A percentile compares a stretch with the other conserved stretches of the same genome.
These are phyloP conservation scores for Leccinum truebloodii DNA, from an alignment of 768 basidiomycete genomes.

Conservation along the genomic window DNA sequence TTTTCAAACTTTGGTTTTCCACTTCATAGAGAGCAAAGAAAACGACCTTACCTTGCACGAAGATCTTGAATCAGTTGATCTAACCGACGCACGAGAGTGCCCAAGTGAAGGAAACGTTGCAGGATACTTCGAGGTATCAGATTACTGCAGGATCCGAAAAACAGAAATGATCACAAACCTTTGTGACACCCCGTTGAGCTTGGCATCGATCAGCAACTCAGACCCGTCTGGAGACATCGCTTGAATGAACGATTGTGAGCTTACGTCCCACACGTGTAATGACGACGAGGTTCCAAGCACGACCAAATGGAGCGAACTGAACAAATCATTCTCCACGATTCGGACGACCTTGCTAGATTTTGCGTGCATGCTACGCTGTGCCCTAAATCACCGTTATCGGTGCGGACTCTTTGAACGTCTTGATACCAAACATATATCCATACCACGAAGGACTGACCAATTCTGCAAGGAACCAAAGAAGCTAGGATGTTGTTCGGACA, in stretches of 20 bases:
- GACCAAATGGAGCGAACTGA: constrained; percentile 53
- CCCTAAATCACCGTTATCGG: constrained; percentile 39
- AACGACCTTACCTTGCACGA: constrained; percentile 46
- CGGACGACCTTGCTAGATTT: constrained; percentile 41
- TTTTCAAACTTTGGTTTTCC: constrained; percentile 9
- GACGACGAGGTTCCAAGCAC: constrained; percentile 69
- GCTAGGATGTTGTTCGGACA: constrained; percentile 64
- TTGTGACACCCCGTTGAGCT: constrained; percentile 52
- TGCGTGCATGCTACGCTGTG: constrained; percentile 47
- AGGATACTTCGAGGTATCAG: constrained; percentile 54
- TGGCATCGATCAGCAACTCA: constrained; percentile 53
- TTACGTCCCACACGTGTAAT: constrained; percentile 62
- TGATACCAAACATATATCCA: not conserved
- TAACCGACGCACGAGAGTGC: constrained; percentile 64
- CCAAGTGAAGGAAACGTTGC: constrained; percentile 65
- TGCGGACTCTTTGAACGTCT: not conserved
- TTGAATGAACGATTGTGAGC: constrained; percentile 57
- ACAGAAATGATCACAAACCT: constrained; percentile 45
- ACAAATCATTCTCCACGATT: constrained; percentile 48
- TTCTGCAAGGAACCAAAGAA: constrained; percentile 59
- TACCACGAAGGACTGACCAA: constrained; percentile 44
- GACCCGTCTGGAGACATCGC: constrained; percentile 35
- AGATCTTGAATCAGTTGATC: constrained; percentile 52
- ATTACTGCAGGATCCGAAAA: constrained; percentile 1
- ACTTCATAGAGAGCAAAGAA: not conserved